Evolutionary conservation across 495 filamentous ascomycete species (phyloP), one percentile per base, ranked within the genome.

Genomic region (Penicillium angulare): DNA sequence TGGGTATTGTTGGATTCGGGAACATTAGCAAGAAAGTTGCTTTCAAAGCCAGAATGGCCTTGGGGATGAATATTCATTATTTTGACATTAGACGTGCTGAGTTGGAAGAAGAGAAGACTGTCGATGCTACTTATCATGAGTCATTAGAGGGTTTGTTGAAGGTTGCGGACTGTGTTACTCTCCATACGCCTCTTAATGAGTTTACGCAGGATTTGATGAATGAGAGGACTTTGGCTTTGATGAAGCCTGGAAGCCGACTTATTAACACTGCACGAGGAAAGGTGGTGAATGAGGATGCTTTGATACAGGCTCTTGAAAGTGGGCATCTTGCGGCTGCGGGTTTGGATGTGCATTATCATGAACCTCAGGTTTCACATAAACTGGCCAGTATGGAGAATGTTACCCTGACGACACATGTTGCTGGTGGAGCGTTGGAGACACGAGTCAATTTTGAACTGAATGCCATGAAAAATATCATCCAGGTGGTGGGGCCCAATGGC

Each of bases 1-100:
- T 86, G 0, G 83, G 80, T 0, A 67, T 86, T 10, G 67, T 86
- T 20, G 84, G 84, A 0, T 69, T 86, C 36, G 83, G 83, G 20
- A 80, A 80, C 55, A 86, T 88, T 56, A 84, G 85, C 10, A 80
- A 77, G 56, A 71, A 78, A 17, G 77, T 88, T 46, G 85, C 84
- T 21, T 72, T 70, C 27, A 84, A 82, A 57, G 79, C 81, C 2
- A 26, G 29, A 2, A 21, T 61, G 0, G 76, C 78, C 0, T 80
- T 86, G 43, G 83, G 79, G 31, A 87, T 89, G 85, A 69, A 74
- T 35, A 80, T 88, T 44, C 64, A 75, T 23, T 88, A 88, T 65
- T 70, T 79, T 63, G 84, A 88, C 61, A 66, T 85, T 18, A 55
- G 76, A 7, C 77, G 79, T 43, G 83, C 84, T 50, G 56, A 69